Evolutionary conservation across 306 rosid species (phyloP).

Genomic region (Fagus sylvatica): DNA sequence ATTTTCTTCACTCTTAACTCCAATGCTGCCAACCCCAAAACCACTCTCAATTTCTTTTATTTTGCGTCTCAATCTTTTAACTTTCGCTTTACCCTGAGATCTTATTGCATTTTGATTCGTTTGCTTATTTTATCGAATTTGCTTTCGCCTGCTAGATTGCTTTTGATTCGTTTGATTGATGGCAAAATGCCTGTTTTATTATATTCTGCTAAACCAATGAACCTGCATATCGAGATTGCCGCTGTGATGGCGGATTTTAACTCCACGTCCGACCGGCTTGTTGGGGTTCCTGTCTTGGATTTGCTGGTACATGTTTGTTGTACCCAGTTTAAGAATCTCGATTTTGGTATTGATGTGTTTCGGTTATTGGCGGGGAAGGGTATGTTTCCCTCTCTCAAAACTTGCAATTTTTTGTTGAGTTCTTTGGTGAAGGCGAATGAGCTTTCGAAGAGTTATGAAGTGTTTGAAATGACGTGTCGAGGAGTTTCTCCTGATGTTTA

Average conservation of each 20-base stretch:
- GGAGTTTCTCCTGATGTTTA: constrained; percentile 55
- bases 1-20: constrained; percentile 42
- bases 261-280: neutral
- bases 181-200: constrained; percentile 37
- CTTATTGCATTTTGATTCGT: constrained; percentile 59
- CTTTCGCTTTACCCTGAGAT: constrained; percentile 58
- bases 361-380: constrained; percentile 33
- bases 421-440: constrained; percentile 60
- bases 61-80: constrained; percentile 41
- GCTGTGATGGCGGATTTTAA: constrained; percentile 39
- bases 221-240: constrained; percentile 43
- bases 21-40: constrained; percentile 48
- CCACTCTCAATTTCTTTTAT: constrained; percentile 56
- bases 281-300: constrained; percentile 50
- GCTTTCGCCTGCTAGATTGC: constrained; percentile 49
- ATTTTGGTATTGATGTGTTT: constrained; percentile 46
- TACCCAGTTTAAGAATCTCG: constrained; percentile 48
- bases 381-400: constrained; percentile 49
- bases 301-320: constrained; percentile 57
- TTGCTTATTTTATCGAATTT: constrained; percentile 50
- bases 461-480: constrained; percentile 44
- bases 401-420: constrained; percentile 54
- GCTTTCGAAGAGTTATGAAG: constrained; percentile 42
- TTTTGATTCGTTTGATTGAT: constrained; percentile 55
- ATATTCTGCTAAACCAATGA: constrained; percentile 6